Base-by-base conservation (phyloP, 2,329 filamentous ascomycete genomes). In the Pestalotiopsis sp. region DNA sequence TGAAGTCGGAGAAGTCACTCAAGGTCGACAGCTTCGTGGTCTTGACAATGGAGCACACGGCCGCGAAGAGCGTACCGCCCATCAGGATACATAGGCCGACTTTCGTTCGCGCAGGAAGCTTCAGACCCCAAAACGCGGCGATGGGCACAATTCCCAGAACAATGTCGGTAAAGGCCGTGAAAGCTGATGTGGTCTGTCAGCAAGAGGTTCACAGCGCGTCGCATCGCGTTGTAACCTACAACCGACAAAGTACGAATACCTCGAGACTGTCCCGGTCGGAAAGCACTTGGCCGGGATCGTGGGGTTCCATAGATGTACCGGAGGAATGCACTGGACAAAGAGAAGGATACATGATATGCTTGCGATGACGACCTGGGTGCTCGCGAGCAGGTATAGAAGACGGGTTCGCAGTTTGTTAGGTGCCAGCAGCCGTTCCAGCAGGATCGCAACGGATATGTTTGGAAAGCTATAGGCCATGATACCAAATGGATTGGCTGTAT, bases 391-490 rank as follows among this genome's bases (percentile, higher is more conserved):
- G 27, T 69, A 69, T 9, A 69, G 45, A 3, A 45, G n/a, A 41
- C 40, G n/a, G 9, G 68, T 38, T 7, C 68, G 68, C 7, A 58
- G 25, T 57, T 57, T 67, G 45, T 59, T 59, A 17, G 57, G 57
- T n/a, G 57, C 57, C 4, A 59, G 57, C 6, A 59, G 27, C 6
- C 57, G 65, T 45, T 69, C 65, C 6, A 69, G 38, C 14, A 67
- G 23, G 41, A 69, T 69, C 3, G 59, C 64, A 6, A 69, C 59
- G 4, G 68, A 64, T 27, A 69, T 67, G 31, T 69, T 67, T 2
- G 68, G 68, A 58, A 69, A 41, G 27, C 60, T 65, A n/a, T 65
- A 68, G 4, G 66, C 66, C 60, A 68, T 65, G n/a, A 68, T 65
- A 9, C 66, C 66, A 23, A 68, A 68, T 6, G 66, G 61, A 27